phyloP scores from a whole-genome alignment of 768 basidiomycete species.

The Nidularia pulvinata region DNA sequence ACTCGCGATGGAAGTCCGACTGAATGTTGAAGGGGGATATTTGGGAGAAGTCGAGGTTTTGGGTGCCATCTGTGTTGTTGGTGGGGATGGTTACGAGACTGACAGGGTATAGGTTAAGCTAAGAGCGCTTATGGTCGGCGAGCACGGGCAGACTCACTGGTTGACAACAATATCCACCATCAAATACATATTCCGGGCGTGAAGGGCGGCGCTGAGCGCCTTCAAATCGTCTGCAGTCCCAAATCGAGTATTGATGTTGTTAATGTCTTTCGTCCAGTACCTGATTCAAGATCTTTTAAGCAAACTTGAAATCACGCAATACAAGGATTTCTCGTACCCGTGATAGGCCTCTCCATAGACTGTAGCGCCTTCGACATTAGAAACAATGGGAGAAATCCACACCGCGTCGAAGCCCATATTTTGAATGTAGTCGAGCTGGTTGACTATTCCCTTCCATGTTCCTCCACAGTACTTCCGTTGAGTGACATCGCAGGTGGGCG shows the following conservation, averaged over 20 bases:
- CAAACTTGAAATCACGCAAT: neutral
- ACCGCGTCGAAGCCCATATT: constrained; percentile 74
- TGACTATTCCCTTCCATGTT: constrained; percentile 60
- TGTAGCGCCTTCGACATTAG: constrained; percentile 59
- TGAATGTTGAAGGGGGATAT: constrained; percentile 21
- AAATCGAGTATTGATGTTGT: neutral
- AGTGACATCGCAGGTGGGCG: constrained; percentile 50
- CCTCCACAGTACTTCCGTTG: constrained; percentile 69
- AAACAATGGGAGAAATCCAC: constrained; percentile 74
- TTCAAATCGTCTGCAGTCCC: constrained; percentile 2
- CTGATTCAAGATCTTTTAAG: constrained; percentile 7
- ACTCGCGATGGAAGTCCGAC: constrained; percentile 59
- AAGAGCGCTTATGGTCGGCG: constrained; percentile 8
- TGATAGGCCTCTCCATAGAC: constrained; percentile 75
- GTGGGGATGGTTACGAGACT: neutral
- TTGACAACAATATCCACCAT: constrained; percentile 82
- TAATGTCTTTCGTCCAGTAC: constrained; percentile 45
- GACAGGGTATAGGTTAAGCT: neutral
- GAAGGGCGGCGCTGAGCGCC: constrained; percentile 49
- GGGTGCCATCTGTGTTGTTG: constrained; percentile 4
- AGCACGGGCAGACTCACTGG: constrained; percentile 43
- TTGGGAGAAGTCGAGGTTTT: constrained; percentile 20
- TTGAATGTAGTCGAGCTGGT: constrained; percentile 77
- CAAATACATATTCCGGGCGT: constrained; percentile 58
- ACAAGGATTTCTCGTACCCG: constrained; percentile 44